These are phyloP conservation scores for Lumnitzera racemosa DNA, from an alignment of 345 rosid species.

Conservation along the genomic window DNA sequence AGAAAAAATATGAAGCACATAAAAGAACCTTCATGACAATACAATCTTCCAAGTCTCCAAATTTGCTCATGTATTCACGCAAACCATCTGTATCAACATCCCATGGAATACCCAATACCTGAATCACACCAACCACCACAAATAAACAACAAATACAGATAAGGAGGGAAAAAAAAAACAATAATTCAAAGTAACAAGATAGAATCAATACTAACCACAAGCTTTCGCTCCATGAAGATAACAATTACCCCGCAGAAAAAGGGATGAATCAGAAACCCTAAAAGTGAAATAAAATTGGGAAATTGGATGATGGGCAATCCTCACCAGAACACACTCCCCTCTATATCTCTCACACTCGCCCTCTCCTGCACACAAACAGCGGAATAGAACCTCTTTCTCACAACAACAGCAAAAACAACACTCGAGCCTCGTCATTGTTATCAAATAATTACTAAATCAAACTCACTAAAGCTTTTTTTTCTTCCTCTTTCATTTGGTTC, in stretches of 20 bases:
- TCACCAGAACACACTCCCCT: conserved; percentile 15
- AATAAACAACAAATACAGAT: background rate
- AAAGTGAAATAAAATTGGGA: conserved; percentile 7
- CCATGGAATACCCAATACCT: conserved; percentile 98
- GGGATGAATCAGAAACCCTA: background rate
- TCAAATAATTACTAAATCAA: conserved; percentile 13
- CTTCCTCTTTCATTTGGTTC: background rate
- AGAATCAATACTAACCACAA: conserved; percentile 12
- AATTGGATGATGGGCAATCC: conserved; percentile 9
- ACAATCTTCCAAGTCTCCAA: conserved; percentile 94
- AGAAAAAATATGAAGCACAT: background rate
- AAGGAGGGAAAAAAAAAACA: background rate
- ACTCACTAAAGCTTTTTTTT: conserved; percentile 8
- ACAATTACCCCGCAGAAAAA: background rate
- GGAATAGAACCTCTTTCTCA: conserved; percentile 17
- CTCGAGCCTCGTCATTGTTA: conserved; percentile 6
- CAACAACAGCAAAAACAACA: background rate
- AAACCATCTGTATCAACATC: conserved; percentile 90
- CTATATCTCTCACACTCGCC: conserved; percentile 12
- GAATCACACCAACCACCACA: background rate
- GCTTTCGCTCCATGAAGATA: conserved; percentile 20
- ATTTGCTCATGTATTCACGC: conserved; percentile 83
- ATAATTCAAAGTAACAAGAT: background rate
- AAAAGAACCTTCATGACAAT: conserved; percentile 88
- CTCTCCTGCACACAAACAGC: conserved; percentile 12